phyloP scores from a whole-genome alignment of 1,139 yeast genomes.

The Pichia sp. region DNA sequence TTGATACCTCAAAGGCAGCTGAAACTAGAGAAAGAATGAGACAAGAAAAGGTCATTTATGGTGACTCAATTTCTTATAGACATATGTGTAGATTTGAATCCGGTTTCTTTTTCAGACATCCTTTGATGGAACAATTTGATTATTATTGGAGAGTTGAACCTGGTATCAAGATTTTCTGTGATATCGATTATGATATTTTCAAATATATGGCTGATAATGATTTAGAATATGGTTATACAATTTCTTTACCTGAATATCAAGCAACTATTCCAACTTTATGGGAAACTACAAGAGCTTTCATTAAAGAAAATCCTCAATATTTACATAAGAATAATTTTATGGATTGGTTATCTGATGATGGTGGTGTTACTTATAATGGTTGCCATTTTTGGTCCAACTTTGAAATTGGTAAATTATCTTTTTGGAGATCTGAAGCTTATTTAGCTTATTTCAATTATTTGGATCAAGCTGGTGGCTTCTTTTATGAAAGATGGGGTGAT shows the following conservation, averaged over 20 bases:
- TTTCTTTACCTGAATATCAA: slow-evolving; percentile 75
- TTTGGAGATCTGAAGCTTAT: slow-evolving; percentile 72
- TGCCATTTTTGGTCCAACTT: slow-evolving; percentile 91
- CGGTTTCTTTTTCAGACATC: slow-evolving; percentile 82
- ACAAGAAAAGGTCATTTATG: slow-evolving; percentile 43
- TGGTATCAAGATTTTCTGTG: slow-evolving; percentile 69
- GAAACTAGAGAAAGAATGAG: slow-evolving; percentile 42
- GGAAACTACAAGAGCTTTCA: slow-evolving; percentile 66
- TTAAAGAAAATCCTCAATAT: slow-evolving; percentile 56
- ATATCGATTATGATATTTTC: slow-evolving; percentile 75
- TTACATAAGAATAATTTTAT: slow-evolving; percentile 60
- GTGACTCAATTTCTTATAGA: slow-evolving; percentile 52
- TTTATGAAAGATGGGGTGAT: slow-evolving; percentile 91
- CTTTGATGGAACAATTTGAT: slow-evolving; percentile 60
- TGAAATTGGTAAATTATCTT: slow-evolving; percentile 66
- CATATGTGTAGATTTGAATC: slow-evolving; percentile 92
- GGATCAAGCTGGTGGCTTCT: slow-evolving; percentile 79
- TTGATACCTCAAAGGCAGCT: slow-evolving; percentile 54
- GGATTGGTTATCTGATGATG: slow-evolving; percentile 66
- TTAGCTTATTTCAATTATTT: slow-evolving; percentile 58
- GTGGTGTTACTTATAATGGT: slow-evolving; percentile 60
- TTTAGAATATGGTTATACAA: slow-evolving; percentile 71
- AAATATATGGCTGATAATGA: slow-evolving; percentile 70
- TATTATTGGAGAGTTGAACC: slow-evolving; percentile 97
- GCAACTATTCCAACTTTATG: slow-evolving; percentile 78